These are phyloP conservation scores for Allium sativum DNA, from an alignment of 106 monocot species.

Conservation along the genomic window DNA sequence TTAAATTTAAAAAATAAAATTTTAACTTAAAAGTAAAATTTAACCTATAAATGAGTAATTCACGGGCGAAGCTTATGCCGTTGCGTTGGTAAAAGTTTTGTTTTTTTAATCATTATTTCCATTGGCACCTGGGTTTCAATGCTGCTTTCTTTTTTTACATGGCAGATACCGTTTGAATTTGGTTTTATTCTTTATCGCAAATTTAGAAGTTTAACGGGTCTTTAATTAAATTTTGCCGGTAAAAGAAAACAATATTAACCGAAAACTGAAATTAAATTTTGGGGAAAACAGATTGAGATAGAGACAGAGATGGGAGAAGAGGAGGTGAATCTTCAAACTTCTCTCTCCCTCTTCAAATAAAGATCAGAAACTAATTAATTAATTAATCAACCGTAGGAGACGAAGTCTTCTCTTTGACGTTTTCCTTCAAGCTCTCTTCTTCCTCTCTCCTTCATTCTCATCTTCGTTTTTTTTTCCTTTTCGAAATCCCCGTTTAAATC, in stretches of 20 bases:
- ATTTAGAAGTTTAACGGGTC: not conserved
- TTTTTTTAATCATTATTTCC: too few relatives aligned
- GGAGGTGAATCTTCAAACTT: conserved; percentile 1
- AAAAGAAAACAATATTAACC: not conserved
- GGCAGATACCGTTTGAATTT: too few relatives aligned
- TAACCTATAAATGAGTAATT: too few relatives aligned
- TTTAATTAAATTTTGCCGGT: not conserved
- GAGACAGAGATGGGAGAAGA: not conserved
- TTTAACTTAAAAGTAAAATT: too few relatives aligned
- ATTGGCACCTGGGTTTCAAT: too few relatives aligned
- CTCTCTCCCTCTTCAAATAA: not conserved
- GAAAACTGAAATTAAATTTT: not conserved
- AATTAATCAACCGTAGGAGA: not conserved
- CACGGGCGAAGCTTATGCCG: too few relatives aligned
- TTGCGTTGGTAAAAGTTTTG: too few relatives aligned
- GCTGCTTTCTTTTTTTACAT: too few relatives aligned
- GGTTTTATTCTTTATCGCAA: too few relatives aligned
- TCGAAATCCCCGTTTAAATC: not conserved
- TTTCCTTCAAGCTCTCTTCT: not conserved
- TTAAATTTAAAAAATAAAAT: too few relatives aligned
- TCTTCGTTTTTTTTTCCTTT: not conserved
- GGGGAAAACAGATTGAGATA: not conserved
- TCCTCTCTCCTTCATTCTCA: not conserved
- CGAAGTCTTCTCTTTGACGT: not conserved
- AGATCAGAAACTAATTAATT: not conserved